Conservation (phyloP, 1,284 basidiomycete species). For the Fistulina hepatica region DNA sequence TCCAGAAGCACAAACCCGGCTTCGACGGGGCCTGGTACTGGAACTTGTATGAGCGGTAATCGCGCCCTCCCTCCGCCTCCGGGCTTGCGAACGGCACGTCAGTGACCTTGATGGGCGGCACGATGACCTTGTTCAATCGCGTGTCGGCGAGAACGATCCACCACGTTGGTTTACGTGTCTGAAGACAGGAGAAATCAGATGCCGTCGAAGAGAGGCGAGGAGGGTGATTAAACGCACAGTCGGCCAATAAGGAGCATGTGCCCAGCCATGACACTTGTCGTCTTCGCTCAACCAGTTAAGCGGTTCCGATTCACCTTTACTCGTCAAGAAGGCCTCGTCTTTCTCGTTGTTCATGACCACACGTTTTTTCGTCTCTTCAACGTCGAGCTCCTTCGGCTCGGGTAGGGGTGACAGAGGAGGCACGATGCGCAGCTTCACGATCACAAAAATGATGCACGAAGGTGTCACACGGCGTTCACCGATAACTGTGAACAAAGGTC, state of each 20-base stretch:
- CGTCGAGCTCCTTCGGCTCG: slow-evolving; percentile 25
- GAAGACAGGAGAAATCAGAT: slow-evolving; percentile 6
- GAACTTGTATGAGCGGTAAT: slow-evolving; percentile 78
- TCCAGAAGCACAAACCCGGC: slow-evolving; percentile 84
- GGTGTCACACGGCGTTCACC: slow-evolving; percentile 87
- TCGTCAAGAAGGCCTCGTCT: slow-evolving; percentile 58
- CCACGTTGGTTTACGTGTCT: slow-evolving; percentile 83
- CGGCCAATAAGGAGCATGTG: slow-evolving; percentile 89
- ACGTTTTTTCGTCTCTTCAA: slow-evolving; percentile 41
- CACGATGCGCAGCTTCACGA: slow-evolving; percentile 69
- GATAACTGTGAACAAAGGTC: slow-evolving; percentile 46
- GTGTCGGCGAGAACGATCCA: slow-evolving; percentile 89
- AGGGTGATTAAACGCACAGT: slow-evolving; percentile 40
- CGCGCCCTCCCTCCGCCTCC: slow-evolving; percentile 41
- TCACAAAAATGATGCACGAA: slow-evolving; percentile 80
- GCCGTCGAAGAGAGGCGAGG: slow-evolving; percentile 4
- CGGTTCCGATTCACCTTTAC: slow-evolving; percentile 55
- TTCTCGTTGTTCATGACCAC: slow-evolving; percentile 42
- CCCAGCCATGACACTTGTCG: slow-evolving; percentile 43
- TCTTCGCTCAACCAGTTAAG: slow-evolving; percentile 18
- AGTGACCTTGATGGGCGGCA: slow-evolving; percentile 78
- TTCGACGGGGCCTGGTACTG: slow-evolving; percentile 93
- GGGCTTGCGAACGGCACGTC: slow-evolving; percentile 66
- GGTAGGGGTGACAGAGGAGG: slow-evolving; percentile 30
- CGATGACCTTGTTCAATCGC: slow-evolving; percentile 82